Conservation (phyloP, 192 early-diverging fungal genomes). For the Linnemannia zychae region DNA sequence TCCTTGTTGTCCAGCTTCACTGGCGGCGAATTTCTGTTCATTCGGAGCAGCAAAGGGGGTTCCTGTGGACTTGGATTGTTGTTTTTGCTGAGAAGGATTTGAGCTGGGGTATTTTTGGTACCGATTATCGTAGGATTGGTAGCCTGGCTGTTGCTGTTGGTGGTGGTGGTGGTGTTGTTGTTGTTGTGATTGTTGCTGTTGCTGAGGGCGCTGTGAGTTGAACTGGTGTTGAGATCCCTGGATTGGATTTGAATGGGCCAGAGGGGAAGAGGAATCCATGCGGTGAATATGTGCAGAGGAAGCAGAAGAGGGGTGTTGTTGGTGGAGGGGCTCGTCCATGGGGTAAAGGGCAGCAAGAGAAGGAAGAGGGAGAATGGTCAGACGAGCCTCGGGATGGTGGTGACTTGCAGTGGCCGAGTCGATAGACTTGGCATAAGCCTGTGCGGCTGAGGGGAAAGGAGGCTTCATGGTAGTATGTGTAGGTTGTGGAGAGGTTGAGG, state of each 20-base stretch:
- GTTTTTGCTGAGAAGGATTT: background rate
- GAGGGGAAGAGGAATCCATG: background rate
- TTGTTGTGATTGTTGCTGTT: slow-evolving; percentile 4
- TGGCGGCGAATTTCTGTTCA: background rate
- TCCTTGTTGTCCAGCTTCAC: background rate
- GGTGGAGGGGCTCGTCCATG: slow-evolving; percentile 21
- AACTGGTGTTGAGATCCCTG: slow-evolving; percentile 1
- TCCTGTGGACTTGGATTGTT: background rate
- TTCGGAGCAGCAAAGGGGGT: background rate
- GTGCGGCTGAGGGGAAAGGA: slow-evolving; percentile 53
- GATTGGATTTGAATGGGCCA: background rate
- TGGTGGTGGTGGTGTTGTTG: background rate
- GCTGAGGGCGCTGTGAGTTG: slow-evolving; percentile 6
- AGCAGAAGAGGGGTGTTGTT: slow-evolving; percentile 4
- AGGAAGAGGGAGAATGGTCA: slow-evolving; percentile 51
- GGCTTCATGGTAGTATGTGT: slow-evolving; percentile 31
- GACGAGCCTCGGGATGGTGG: slow-evolving; percentile 55
- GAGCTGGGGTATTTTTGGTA: slow-evolving; percentile 36
- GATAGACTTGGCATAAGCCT: slow-evolving; percentile 52
- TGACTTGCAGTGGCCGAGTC: slow-evolving; percentile 55
- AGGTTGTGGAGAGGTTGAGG: background rate
- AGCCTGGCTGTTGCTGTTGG: slow-evolving; percentile 29
- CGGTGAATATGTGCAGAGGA: slow-evolving; percentile 21
- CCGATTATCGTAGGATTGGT: slow-evolving; percentile 37
- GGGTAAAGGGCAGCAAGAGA: slow-evolving; percentile 54